Conservation (phyloP, 2,329 filamentous ascomycete genomes). For the Geoglossum cookeanum region DNA sequence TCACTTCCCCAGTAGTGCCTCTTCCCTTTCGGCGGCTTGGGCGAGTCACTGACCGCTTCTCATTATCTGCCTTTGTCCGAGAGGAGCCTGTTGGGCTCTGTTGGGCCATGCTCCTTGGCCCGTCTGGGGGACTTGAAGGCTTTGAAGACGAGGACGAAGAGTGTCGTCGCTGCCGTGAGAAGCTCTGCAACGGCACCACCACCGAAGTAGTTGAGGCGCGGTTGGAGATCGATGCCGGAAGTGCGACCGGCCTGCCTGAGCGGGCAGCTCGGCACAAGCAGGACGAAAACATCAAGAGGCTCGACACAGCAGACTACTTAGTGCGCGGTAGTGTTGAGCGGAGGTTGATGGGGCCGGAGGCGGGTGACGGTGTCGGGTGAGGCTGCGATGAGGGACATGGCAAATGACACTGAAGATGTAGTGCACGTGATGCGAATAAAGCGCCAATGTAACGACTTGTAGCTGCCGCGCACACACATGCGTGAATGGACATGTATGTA, state of each 20-base stretch:
- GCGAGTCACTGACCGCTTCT: constrained; percentile 9
- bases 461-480: too few species aligned
- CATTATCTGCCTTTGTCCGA: constrained; percentile 11
- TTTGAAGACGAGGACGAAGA: constrained; percentile 18
- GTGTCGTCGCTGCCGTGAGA: background rate
- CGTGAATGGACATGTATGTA: too few species aligned
- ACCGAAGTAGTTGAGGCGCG: constrained; percentile 11
- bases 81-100: constrained; percentile 9
- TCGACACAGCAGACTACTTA: background rate
- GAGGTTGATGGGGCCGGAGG: too few species aligned
- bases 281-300: background rate
- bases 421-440: background rate
- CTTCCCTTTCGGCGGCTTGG: constrained; percentile 35
- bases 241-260: background rate
- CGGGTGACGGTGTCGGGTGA: background rate
- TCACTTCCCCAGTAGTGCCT: constrained; percentile 18
- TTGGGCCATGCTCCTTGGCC: constrained; percentile 14
- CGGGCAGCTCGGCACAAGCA: constrained; percentile 1
- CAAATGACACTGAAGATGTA: background rate
- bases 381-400: background rate
- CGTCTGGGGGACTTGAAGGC: constrained; percentile 20
- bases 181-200: background rate
- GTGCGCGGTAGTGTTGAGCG: background rate
- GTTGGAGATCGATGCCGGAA: constrained; percentile 2
- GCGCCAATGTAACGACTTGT: too few species aligned